Conservation (phyloP, 768 basidiomycete species). For the Mycena leptocephala region DNA sequence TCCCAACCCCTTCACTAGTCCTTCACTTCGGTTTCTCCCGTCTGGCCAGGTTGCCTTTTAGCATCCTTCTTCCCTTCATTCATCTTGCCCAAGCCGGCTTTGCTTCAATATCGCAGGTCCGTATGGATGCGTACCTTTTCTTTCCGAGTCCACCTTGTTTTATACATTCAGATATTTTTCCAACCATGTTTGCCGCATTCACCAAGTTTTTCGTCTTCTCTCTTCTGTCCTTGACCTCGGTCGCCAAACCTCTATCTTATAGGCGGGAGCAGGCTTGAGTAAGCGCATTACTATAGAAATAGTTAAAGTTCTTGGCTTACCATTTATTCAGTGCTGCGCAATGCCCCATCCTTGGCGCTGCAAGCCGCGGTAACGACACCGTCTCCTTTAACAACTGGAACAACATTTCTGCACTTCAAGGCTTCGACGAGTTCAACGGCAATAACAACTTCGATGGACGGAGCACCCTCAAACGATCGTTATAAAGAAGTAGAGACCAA, state of each 20-base stretch:
- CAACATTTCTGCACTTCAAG: conserved; percentile 35
- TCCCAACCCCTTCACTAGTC: neutral
- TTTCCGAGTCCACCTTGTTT: neutral
- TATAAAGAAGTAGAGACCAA: conserved; percentile 31
- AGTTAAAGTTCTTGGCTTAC: neutral
- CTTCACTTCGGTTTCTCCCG: conserved; percentile 33
- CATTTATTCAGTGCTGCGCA: conserved; percentile 8
- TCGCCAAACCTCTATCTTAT: conserved; percentile 33
- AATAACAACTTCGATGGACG: conserved; percentile 38
- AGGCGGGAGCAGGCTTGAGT: conserved; percentile 33
- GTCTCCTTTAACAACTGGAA: conserved; percentile 44
- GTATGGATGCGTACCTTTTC: neutral
- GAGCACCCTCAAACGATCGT: conserved; percentile 38
- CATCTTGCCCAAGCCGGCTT: conserved; percentile 34
- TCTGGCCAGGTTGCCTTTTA: conserved; percentile 42
- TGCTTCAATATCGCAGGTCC: conserved; percentile 29
- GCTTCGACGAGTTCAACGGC: conserved; percentile 44
- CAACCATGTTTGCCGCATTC: conserved; percentile 37
- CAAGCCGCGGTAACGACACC: conserved; percentile 20
- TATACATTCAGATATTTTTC: conserved; percentile 10
- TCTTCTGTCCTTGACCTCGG: conserved; percentile 31
- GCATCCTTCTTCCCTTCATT: conserved; percentile 37
- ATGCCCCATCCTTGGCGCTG: neutral
- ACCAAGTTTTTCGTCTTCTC: conserved; percentile 33
- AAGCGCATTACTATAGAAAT: neutral